A percentile compares a stretch with the other conserved stretches of the same genome.
Evolutionary conservation across 2,329 filamentous ascomycete species (phyloP).

Genomic region (Sporothrix brunneoviolacea): DNA sequence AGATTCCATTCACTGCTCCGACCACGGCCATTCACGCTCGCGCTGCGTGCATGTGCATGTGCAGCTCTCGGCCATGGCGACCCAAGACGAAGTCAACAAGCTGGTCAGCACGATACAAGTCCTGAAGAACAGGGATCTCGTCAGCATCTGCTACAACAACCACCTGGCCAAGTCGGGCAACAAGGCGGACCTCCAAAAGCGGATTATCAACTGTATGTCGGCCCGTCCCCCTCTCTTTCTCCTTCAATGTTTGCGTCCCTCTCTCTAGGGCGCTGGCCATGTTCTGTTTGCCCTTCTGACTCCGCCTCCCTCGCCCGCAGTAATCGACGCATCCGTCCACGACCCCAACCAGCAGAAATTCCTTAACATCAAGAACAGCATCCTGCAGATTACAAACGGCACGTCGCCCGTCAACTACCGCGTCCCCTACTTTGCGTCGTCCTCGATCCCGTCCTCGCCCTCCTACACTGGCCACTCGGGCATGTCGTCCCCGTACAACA

Average conservation of each 20-base stretch:
- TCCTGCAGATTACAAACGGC: slow-evolving; percentile 2
- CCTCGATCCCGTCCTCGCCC: slow-evolving; percentile 12
- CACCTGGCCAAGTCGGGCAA: slow-evolving; percentile 72
- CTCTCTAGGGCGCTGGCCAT: not conserved
- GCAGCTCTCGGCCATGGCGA: slow-evolving; percentile 17
- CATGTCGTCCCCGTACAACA: slow-evolving; percentile 11
- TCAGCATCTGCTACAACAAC: slow-evolving; percentile 68
- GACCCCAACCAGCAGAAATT: slow-evolving; percentile 15
- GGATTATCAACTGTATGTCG: slow-evolving; percentile 70
- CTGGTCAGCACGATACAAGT: slow-evolving; percentile 40
- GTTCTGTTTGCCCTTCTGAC: not conserved
- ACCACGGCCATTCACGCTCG: not conserved
- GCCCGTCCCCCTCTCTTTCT: not conserved
- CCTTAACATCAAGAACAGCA: slow-evolving; percentile 7
- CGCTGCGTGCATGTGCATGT: too few relatives aligned
- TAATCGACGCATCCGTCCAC: slow-evolving; percentile 14
- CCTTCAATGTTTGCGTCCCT: not conserved
- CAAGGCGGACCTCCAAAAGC: slow-evolving; percentile 73
- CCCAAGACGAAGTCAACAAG: slow-evolving; percentile 35
- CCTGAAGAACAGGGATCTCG: slow-evolving; percentile 59
- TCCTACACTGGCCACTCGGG: not conserved
- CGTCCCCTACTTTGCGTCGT: not conserved
- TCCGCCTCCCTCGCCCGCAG: not conserved
- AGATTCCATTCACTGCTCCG: not conserved
- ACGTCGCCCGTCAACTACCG: slow-evolving; percentile 1